phyloP scores from a whole-genome alignment of 306 rosid species.

The Adenanthera pavonina region DNA sequence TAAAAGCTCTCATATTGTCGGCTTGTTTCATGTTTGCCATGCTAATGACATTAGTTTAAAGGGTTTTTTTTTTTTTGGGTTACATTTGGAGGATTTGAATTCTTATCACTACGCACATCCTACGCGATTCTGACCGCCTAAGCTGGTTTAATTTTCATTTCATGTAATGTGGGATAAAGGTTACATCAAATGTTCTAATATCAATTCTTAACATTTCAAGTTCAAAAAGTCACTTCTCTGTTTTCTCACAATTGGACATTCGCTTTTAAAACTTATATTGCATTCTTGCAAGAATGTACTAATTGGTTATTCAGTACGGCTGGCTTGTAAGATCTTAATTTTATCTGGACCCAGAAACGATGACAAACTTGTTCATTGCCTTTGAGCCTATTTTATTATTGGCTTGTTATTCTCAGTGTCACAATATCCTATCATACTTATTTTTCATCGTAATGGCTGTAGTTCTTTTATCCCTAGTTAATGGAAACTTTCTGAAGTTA shows the following conservation, averaged over 20 bases:
- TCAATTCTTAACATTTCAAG: conserved; percentile 7
- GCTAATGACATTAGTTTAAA: not conserved
- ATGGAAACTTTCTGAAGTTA: conserved; percentile 81
- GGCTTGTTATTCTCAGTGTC: conserved; percentile 19
- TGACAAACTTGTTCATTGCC: conserved; percentile 18
- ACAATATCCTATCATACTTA: conserved; percentile 11
- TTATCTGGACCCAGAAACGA: conserved; percentile 16
- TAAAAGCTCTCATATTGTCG: conserved; percentile 34
- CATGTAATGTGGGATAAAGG: conserved; percentile 31
- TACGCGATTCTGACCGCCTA: not conserved
- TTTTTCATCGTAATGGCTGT: conserved; percentile 32
- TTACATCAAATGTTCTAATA: conserved; percentile 1
- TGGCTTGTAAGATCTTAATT: conserved; percentile 14
- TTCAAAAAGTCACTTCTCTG: not conserved
- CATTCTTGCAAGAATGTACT: not conserved
- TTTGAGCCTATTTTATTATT: conserved; percentile 14
- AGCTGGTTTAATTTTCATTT: conserved; percentile 15
- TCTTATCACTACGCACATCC: not conserved
- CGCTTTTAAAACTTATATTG: conserved; percentile 15
- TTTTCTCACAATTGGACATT: conserved; percentile 13
- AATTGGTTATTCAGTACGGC: conserved; percentile 15
- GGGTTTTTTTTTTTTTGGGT: not conserved
- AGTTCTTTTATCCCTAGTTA: conserved; percentile 39
- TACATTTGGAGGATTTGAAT: not conserved
- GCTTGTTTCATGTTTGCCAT: not conserved